Percentiles rank a stretch among this genome's conserved stretches.
These are phyloP conservation scores for Peronospora belbahrii DNA, from an alignment of 352 stramenopile species.

Conservation along the genomic window DNA sequence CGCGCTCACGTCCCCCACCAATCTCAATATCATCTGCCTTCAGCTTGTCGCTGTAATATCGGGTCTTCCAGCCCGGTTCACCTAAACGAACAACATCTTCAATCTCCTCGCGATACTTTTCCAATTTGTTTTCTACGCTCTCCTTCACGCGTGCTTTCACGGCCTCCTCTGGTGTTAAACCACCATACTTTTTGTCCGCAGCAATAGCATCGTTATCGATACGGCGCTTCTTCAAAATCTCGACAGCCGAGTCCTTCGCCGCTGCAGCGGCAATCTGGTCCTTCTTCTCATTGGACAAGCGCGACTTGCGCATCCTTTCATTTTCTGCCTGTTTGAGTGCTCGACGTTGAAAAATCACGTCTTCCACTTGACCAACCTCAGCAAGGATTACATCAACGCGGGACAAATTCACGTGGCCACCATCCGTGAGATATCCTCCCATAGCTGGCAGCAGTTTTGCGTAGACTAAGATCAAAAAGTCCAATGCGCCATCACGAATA, in stretches of 20 bases:
- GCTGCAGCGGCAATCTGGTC: slow-evolving; percentile 55
- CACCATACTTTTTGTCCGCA: slow-evolving; percentile 62
- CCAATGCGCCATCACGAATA: slow-evolving; percentile 96
- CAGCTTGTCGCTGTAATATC: slow-evolving; percentile 86
- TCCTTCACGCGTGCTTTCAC: slow-evolving; percentile 81
- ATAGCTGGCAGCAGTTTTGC: slow-evolving; percentile 73
- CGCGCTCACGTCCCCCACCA: slow-evolving; percentile 80
- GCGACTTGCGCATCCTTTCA: slow-evolving; percentile 56
- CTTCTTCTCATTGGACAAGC: slow-evolving; percentile 58
- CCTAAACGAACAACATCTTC: slow-evolving; percentile 92
- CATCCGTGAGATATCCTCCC: slow-evolving; percentile 94
- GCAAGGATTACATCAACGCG: slow-evolving; percentile 94
- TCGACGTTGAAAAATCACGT: slow-evolving; percentile 90
- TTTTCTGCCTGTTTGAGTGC: slow-evolving; percentile 82
- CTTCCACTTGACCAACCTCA: slow-evolving; percentile 94
- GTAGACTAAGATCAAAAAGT: slow-evolving; percentile 98
- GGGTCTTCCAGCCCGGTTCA: slow-evolving; percentile 95
- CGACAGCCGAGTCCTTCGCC: slow-evolving; percentile 59
- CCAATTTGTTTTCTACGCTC: slow-evolving; percentile 61
- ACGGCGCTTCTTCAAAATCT: slow-evolving; percentile 72
- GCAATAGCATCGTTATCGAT: slow-evolving; percentile 60
- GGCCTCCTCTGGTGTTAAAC: slow-evolving; percentile 53
- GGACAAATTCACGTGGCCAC: slow-evolving; percentile 91
- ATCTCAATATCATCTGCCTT: slow-evolving; percentile 82
- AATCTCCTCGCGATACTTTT: slow-evolving; percentile 79